Evolutionary conservation across 345 rosid species (phyloP).

Genomic region (Lenwebbia sp.): DNA sequence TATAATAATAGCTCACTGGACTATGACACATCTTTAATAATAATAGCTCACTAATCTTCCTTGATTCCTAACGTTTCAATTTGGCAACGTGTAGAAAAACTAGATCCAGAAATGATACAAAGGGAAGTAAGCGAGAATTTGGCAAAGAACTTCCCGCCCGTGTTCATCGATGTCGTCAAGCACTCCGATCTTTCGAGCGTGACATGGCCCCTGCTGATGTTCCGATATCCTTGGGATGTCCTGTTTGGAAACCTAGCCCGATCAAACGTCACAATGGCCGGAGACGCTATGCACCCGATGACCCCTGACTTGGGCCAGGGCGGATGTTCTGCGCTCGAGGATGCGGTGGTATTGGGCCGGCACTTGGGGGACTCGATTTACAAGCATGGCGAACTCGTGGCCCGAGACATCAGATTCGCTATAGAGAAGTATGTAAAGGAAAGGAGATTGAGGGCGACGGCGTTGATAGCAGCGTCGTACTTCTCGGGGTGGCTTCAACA

Average conservation of each 20-base stretch:
- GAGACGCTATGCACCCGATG: slow-evolving; percentile 49
- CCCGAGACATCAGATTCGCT: neutral
- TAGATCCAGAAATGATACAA: slow-evolving; percentile 1
- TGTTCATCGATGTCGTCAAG: slow-evolving; percentile 4
- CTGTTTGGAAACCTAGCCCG: slow-evolving; percentile 16
- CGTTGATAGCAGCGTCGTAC: neutral
- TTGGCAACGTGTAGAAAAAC: neutral
- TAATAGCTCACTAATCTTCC: neutral
- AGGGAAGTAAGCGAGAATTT: slow-evolving; percentile 4
- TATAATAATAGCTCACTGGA: neutral
- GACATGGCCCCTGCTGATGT: slow-evolving; percentile 13
- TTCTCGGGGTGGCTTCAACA: neutral
- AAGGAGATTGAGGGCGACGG: neutral
- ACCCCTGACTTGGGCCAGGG: slow-evolving; percentile 38
- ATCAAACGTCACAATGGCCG: slow-evolving; percentile 19
- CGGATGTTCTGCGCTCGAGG: slow-evolving; percentile 21
- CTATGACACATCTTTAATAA: neutral
- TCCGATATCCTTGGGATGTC: slow-evolving; percentile 25
- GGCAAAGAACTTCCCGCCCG: slow-evolving; percentile 10
- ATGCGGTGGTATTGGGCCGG: slow-evolving; percentile 19
- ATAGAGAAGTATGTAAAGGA: slow-evolving; percentile 10
- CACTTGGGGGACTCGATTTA: slow-evolving; percentile 16
- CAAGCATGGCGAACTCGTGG: neutral
- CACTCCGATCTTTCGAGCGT: slow-evolving; percentile 15
- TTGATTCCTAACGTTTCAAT: neutral